These are phyloP conservation scores for Vachellia collinsii DNA, from an alignment of 306 rosid genomes.

Conservation along the genomic window DNA sequence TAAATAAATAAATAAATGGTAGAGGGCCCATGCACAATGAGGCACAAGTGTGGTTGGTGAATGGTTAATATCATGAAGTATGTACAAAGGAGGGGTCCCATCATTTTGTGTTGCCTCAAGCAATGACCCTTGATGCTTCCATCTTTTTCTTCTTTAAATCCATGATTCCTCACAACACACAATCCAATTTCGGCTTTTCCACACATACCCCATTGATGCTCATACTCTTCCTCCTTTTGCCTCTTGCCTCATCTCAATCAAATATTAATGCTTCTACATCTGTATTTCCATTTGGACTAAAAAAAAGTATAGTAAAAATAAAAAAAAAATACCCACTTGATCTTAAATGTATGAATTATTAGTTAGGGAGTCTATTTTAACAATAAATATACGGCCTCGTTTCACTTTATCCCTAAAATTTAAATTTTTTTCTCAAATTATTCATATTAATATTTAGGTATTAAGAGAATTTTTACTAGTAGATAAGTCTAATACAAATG, in stretches of 20 bases:
- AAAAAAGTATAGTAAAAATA: too few species aligned
- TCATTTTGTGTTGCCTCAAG: constrained; percentile 14
- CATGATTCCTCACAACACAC: constrained; percentile 18
- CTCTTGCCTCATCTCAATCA: not conserved
- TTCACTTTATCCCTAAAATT: too few species aligned
- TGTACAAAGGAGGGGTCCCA: not conserved
- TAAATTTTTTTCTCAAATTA: too few species aligned
- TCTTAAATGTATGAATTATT: too few species aligned
- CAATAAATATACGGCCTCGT: too few species aligned
- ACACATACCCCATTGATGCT: not conserved
- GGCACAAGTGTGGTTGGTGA: not conserved
- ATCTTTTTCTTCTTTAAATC: constrained; percentile 23
- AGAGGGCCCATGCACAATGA: not conserved
- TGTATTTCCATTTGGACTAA: not conserved
- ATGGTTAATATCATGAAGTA: not conserved
- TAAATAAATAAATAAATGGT: not conserved
- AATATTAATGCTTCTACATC: not conserved
- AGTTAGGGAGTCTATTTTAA: too few species aligned
- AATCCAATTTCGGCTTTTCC: not conserved
- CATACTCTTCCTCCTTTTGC: not conserved
- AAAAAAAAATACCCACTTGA: too few species aligned
- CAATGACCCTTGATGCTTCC: constrained; percentile 25
- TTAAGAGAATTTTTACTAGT: too few species aligned
- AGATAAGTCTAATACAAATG: too few species aligned
- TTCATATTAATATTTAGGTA: too few species aligned